phyloP scores from a whole-genome alignment of 75 land plant species.

The Azolla pinnata region DNA sequence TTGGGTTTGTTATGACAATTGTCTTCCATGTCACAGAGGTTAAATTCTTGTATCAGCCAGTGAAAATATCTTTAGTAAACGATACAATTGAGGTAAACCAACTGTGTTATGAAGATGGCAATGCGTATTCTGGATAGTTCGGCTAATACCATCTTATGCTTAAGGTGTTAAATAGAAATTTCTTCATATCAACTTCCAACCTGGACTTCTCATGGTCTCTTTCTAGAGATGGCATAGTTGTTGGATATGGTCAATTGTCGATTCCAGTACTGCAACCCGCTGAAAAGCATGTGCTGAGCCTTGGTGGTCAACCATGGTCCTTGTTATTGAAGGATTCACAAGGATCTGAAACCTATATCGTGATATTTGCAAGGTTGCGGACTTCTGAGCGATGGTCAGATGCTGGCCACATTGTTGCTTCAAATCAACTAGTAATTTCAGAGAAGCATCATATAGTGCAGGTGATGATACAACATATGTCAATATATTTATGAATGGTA shows the following conservation, averaged over 20 bases:
- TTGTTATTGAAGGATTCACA: constrained; percentile 26
- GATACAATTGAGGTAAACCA: constrained; percentile 61
- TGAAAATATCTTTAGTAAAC: constrained; percentile 37
- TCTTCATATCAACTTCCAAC: constrained; percentile 52
- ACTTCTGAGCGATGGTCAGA: constrained; percentile 65
- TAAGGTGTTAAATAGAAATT: constrained; percentile 69
- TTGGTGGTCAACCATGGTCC: constrained; percentile 65
- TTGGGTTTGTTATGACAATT: neutral
- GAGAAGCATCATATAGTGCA: neutral
- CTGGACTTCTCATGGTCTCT: constrained; percentile 56
- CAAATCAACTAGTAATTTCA: constrained; percentile 63
- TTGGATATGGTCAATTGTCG: constrained; percentile 47
- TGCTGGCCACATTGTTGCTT: constrained; percentile 67
- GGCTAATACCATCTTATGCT: no score
- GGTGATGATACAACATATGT: no score
- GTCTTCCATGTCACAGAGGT: constrained; percentile 51
- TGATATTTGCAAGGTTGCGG: constrained; percentile 49
- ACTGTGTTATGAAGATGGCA: no score
- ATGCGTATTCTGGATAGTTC: no score
- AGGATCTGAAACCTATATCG: constrained; percentile 42
- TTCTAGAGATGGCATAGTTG: constrained; percentile 51
- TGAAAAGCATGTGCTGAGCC: constrained; percentile 26
- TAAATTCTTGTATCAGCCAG: constrained; percentile 80
- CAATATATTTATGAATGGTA: no score
- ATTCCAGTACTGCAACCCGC: constrained; percentile 64